Evolutionary conservation across 108 stramenopile genomes (phyloP), one percentile per base, ranked within the genome.

Genomic region (Fragilariopsis cylindrus): DNA sequence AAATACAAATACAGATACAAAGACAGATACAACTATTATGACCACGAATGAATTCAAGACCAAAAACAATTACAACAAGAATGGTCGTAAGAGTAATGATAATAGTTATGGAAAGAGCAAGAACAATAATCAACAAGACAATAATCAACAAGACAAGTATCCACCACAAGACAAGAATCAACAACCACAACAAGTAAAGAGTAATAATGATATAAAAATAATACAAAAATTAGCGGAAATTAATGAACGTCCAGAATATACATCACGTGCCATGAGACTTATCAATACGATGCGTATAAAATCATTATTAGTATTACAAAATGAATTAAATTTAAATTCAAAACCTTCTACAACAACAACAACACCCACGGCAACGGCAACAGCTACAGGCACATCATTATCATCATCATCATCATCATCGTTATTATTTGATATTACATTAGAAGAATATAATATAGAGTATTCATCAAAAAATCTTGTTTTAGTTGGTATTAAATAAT

Each of bases 241-340:
- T 15, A 76, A 69, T 60, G 76, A 76, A 19, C 76, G 60, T 12
- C 69, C 69, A 0, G 76, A 76, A 30, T 39, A 70, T 56, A 70
- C 68, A 2, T 69, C 57, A 12, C 76, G 76, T 21, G 76, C 56
- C 40, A 76, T 76, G 76, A 43, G 45, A 2, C 30, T 76, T 6
- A 48, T 76, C 54, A 76, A 76, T 47, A 69, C 69, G 1, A 66
- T 50, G 60, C 69, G 76, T 1, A 57, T 58, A 30, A 56, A 67
- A 47, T 66, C 65, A 12, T 60, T 76, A 49, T 12, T 63, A n/a
- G 39, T 69, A 1, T 44, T 50, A 16, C 43, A 45, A 45, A 13
- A 48, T 19, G 43, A 47, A n/a, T 45, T 13, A 3, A 15, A 0
- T 1, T 5, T 4, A 63, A 5, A 15, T 13, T 7, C 5, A 42